A percentile compares a stretch with the other conserved stretches of the same genome.
phyloP scores from a whole-genome alignment of 208 protist genomes.

The Wallacemonas sp. region DNA sequence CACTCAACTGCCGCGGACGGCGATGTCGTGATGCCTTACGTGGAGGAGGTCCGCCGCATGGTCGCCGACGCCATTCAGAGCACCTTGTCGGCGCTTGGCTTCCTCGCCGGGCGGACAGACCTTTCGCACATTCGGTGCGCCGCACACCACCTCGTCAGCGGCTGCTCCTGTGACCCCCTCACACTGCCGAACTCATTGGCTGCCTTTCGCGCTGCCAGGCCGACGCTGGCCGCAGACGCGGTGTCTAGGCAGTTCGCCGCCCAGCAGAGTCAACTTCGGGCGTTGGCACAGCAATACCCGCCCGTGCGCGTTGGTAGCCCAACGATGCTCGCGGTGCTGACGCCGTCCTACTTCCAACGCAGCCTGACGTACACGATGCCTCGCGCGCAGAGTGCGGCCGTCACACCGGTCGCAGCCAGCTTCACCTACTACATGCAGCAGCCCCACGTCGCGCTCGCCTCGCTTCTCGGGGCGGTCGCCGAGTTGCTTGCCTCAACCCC shows the following conservation, averaged over 20 bases:
- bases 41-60: conserved; percentile 56
- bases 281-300: conserved; percentile 5
- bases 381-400: conserved; percentile 15
- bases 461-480: conserved; percentile 62
- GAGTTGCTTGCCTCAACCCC: conserved; percentile 47
- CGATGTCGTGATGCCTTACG: conserved; percentile 32
- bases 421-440: conserved; percentile 56
- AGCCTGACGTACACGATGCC: conserved; percentile 33
- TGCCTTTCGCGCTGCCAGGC: background rate
- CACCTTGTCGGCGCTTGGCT: conserved; percentile 32
- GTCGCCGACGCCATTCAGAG: conserved; percentile 53
- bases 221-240: background rate
- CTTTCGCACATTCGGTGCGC: conserved; percentile 27
- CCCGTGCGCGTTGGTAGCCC: conserved; percentile 48
- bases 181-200: conserved; percentile 5
- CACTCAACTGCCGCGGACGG: background rate
- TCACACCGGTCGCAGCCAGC: conserved; percentile 51
- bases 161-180: conserved; percentile 46
- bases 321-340: conserved; percentile 55
- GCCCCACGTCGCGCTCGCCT: conserved; percentile 41
- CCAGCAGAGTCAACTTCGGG: background rate
- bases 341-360: conserved; percentile 48
- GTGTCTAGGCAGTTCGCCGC: background rate
- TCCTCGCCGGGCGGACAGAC: background rate
- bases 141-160: conserved; percentile 40